Conservation (phyloP, 2,329 filamentous ascomycete genomes). For the Fusarium sp. region DNA sequence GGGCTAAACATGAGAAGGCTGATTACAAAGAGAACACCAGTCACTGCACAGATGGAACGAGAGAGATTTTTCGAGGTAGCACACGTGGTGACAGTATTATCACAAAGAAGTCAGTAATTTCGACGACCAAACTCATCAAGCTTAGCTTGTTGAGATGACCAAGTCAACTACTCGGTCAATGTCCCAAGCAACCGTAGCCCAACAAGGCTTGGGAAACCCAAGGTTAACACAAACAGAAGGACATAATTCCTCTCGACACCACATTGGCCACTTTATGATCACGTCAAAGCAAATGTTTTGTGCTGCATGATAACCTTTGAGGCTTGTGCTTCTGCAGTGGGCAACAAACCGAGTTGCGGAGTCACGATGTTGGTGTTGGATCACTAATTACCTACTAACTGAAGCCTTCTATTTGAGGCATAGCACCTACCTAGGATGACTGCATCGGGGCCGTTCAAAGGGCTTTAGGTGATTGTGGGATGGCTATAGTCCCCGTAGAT, state of each 20-base stretch:
- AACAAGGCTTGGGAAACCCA: neutral
- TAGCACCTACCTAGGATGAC: neutral
- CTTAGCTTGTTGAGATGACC: neutral
- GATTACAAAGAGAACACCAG: neutral
- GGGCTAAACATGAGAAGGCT: no score
- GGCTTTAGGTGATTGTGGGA: constrained; percentile 38
- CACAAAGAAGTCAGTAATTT: neutral
- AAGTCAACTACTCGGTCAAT: neutral
- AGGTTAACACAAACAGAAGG: neutral
- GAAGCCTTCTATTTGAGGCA: neutral
- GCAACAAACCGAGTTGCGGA: neutral
- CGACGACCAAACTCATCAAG: neutral
- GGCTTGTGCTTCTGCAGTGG: neutral
- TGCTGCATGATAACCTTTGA: constrained; percentile 5
- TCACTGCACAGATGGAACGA: neutral
- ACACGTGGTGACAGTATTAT: neutral
- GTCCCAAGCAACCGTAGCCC: neutral
- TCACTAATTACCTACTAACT: neutral
- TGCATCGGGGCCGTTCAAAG: constrained; percentile 13
- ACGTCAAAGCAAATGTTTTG: neutral
- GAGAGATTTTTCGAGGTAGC: neutral
- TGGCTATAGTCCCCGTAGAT: constrained; percentile 22
- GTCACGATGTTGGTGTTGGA: neutral
- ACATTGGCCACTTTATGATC: neutral
- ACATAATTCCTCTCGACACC: neutral